phyloP scores from a whole-genome alignment of 1,284 basidiomycete genomes.

The Amylostereum areolatum region DNA sequence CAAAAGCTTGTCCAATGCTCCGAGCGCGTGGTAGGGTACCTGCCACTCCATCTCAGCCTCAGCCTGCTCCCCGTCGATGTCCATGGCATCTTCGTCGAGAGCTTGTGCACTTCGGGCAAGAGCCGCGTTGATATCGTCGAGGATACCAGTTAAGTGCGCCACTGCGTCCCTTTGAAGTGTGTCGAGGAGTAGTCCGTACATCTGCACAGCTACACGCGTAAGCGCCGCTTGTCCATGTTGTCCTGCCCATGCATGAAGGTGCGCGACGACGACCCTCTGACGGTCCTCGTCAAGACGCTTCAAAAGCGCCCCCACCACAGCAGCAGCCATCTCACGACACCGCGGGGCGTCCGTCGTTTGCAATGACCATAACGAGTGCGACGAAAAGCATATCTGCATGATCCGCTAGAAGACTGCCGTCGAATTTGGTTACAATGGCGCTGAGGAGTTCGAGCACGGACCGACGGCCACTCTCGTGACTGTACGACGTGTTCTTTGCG shows the following conservation, averaged over 20 bases:
- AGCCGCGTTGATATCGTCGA: constrained; percentile 54
- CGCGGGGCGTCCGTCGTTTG: constrained; percentile 90
- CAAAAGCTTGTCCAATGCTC: constrained; percentile 60
- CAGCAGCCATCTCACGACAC: constrained; percentile 84
- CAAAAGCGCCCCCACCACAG: constrained; percentile 76
- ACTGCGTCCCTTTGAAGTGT: constrained; percentile 44
- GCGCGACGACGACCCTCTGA: constrained; percentile 56
- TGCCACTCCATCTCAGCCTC: constrained; percentile 61
- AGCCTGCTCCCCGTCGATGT: constrained; percentile 28
- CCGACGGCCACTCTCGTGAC: constrained; percentile 83
- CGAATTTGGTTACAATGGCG: constrained; percentile 85
- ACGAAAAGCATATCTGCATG: constrained; percentile 91
- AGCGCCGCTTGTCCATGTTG: constrained; percentile 60
- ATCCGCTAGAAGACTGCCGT: constrained; percentile 68
- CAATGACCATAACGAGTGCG: constrained; percentile 86
- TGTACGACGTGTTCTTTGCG: constrained; percentile 90
- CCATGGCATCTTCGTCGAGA: constrained; percentile 40
- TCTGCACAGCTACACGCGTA: constrained; percentile 69
- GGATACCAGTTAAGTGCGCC: constrained; percentile 45
- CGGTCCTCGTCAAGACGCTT: constrained; percentile 59
- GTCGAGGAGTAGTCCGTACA: constrained; percentile 77
- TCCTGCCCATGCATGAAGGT: constrained; percentile 79
- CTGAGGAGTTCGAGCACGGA: constrained; percentile 90
- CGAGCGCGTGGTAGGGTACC: constrained; percentile 77
- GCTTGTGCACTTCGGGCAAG: constrained; percentile 41